These are phyloP conservation scores for Podila verticillata DNA, from an alignment of 192 early-diverging fungal genomes.

Conservation along the genomic window DNA sequence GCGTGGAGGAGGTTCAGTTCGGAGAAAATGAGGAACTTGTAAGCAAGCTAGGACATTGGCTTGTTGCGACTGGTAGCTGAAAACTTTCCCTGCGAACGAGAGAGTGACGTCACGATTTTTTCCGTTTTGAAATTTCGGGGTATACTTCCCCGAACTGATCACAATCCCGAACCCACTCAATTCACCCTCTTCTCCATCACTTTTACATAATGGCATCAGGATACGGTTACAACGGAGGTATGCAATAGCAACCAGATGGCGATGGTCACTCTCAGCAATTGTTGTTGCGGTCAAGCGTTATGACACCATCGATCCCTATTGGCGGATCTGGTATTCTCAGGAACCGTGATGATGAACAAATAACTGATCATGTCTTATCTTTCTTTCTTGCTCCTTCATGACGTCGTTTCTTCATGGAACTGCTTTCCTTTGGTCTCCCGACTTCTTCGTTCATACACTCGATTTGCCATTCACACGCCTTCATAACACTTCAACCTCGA, in stretches of 20 bases:
- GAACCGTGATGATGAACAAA: not conserved
- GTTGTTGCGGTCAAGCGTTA: too few species aligned
- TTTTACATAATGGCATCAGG: constrained; percentile 68
- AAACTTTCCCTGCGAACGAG: too few species aligned
- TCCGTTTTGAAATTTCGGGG: not conserved
- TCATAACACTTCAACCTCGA: too few species aligned
- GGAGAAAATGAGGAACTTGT: too few species aligned
- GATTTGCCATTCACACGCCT: too few species aligned
- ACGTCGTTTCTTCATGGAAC: not conserved
- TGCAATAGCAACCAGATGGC: not conserved
- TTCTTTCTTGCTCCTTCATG: not conserved
- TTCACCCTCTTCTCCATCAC: not conserved
- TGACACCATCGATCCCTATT: too few species aligned
- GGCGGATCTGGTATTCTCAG: not conserved
- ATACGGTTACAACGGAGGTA: constrained; percentile 73
- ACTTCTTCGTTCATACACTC: too few species aligned
- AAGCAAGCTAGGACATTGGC: too few species aligned
- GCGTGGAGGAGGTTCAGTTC: too few species aligned
- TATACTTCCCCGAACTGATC: not conserved
- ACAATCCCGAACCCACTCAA: not conserved
- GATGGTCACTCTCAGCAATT: not conserved
- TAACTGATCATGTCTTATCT: not conserved
- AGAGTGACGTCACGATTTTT: not conserved
- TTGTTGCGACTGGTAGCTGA: too few species aligned
- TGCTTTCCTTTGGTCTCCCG: not conserved